A percentile compares a stretch with the other conserved stretches of the same genome.
These are phyloP conservation scores for Podaxis mareebaensis DNA, from an alignment of 768 basidiomycete genomes.

Conservation along the genomic window DNA sequence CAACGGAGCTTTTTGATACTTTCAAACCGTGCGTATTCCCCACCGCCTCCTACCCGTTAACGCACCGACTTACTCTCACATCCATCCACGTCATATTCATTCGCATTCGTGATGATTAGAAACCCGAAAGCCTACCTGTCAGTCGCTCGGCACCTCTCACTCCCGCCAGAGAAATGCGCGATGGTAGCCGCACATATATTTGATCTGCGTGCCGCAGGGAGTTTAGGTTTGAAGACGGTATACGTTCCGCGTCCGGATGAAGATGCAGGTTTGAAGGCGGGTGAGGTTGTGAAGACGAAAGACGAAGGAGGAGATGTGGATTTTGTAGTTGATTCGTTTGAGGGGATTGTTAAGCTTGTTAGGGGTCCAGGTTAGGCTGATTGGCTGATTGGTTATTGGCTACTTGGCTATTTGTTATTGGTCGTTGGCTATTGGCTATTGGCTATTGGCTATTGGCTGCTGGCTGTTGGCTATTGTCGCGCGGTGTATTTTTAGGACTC, in stretches of 20 bases:
- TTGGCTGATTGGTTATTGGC: background rate
- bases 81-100: background rate
- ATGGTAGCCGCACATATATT: conserved; percentile 67
- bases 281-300: conserved; percentile 39
- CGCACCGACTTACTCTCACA: background rate
- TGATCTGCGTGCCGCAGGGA: conserved; percentile 56
- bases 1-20: conserved; percentile 56
- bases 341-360: conserved; percentile 14
- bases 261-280: conserved; percentile 27
- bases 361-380: background rate
- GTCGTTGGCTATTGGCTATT: no score
- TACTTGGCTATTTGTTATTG: no score
- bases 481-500: no score
- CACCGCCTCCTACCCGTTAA: background rate
- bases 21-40: conserved; percentile 60
- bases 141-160: conserved; percentile 47
- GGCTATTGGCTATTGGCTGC: no score
- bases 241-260: conserved; percentile 57
- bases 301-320: conserved; percentile 61
- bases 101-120: conserved; percentile 26
- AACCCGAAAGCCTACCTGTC: conserved; percentile 53
- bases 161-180: conserved; percentile 50
- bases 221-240: conserved; percentile 55
- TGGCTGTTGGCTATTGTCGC: no score
- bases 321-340: conserved; percentile 50